Conservation (phyloP, 139 green algal genomes). For the Chlamydomonas eustigma region DNA sequence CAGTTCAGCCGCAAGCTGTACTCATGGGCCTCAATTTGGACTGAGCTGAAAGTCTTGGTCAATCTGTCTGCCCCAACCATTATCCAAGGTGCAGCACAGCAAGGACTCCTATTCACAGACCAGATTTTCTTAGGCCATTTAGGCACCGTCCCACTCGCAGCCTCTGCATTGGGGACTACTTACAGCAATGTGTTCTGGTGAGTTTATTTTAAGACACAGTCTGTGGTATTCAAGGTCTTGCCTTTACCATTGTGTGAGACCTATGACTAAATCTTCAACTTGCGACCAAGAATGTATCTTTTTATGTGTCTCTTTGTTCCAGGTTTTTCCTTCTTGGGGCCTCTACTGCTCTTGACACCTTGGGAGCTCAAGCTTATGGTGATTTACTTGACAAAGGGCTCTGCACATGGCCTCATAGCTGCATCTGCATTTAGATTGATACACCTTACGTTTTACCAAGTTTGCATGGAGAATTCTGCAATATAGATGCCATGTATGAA, state of each 20-base stretch:
- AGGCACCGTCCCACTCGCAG: slow-evolving; percentile 33
- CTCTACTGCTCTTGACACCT: slow-evolving; percentile 39
- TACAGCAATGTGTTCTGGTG: background rate
- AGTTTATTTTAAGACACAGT: background rate
- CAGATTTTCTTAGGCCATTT: slow-evolving; percentile 45
- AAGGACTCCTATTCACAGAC: slow-evolving; percentile 36
- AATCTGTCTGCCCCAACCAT: background rate
- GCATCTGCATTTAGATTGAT: no score
- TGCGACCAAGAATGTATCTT: no score
- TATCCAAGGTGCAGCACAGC: slow-evolving; percentile 10
- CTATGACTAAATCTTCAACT: no score
- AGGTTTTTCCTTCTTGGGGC: slow-evolving; percentile 39
- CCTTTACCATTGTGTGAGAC: background rate
- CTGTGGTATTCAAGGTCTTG: background rate
- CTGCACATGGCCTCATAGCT: no score
- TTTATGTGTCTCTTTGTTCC: no score
- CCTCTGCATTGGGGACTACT: slow-evolving; percentile 22
- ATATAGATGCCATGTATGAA: no score
- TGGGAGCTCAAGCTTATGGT: slow-evolving; percentile 41
- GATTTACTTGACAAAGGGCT: background rate
- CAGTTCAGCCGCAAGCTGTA: no score
- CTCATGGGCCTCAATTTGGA: background rate
- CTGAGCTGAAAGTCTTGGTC: background rate
- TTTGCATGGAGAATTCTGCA: no score
- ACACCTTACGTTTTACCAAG: no score